Base-by-base conservation (phyloP, 1,139 yeast genomes). In the Insectozyma bohioensis region DNA sequence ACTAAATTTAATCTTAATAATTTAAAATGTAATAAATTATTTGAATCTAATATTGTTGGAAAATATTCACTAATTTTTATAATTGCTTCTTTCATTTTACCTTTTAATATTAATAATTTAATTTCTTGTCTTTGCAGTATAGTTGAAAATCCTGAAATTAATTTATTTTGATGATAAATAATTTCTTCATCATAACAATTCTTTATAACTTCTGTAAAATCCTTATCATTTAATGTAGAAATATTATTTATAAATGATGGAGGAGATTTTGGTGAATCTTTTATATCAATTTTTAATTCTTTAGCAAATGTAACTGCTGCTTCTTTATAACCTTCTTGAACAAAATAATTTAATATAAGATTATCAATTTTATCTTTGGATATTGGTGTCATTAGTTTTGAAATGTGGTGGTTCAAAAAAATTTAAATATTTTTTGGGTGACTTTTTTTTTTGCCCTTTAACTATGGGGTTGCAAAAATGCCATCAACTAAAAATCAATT, bases 1-100 rank as follows among this genome's bases (percentile, higher is more conserved):
- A 80, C 75, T 35, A 81, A 56, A 42, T 76, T 78, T 37, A 82
- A 57, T 33, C 85, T 62, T 33, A 80, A 54, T 24, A 83, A 56
- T 51, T 78, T 76, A 56, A 81, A 82, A 48, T 81, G 81, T n/a
- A 82, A 57, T 23, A 72, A 57, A 39, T 74, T 73, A 45, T 77
- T 75, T 20, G 68, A 57, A 41, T 78, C 84, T 17, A 79, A 55
- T 12, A 79, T 57, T 1, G 70, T 63, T 0, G 85, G 85, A 50
- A 71, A 78, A 33, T 67, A 54, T 30, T 63, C 56, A 43, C 72
- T 69, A 13, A 78, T 63, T 35, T 62, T 56, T 18, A 56, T 52
- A 4, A 78, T 72, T 0, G 79, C 78, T 12, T 56, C 54, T 5
- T 72, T 64, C 2, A 78, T 67, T 14, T 65, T 55, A 0, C 85